These are phyloP conservation scores for Saturnispora bothae DNA, from an alignment of 805 yeast species.

Conservation along the genomic window DNA sequence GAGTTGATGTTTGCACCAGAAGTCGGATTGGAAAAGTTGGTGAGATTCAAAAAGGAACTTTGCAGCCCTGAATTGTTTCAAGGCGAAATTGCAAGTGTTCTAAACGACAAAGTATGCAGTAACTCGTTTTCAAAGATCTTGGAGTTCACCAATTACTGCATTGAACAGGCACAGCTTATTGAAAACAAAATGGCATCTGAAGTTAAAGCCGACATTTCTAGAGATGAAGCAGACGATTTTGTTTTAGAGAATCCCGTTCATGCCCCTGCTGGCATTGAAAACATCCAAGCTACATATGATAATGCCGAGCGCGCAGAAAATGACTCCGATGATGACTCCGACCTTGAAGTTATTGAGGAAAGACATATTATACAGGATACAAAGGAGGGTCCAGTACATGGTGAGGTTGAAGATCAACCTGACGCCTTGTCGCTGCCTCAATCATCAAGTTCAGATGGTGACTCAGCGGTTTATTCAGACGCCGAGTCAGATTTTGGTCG, in stretches of 20 bases:
- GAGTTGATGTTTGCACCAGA: slow-evolving; percentile 35
- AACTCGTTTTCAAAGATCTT: slow-evolving; percentile 4
- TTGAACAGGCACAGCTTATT: slow-evolving; percentile 10
- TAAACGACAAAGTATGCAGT: slow-evolving; percentile 10
- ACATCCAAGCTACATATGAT: too few relatives aligned
- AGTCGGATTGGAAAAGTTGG: slow-evolving; percentile 15
- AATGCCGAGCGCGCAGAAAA: slow-evolving; percentile 12
- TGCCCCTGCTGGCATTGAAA: too few relatives aligned
- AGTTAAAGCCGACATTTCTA: too few relatives aligned
- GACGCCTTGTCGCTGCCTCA: too few relatives aligned
- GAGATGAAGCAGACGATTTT: too few relatives aligned
- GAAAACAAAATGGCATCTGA: slow-evolving; percentile 7
- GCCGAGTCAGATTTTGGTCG: too few relatives aligned
- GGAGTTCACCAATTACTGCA: slow-evolving; percentile 18
- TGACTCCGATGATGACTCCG: slow-evolving; percentile 3
- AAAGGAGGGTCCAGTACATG: too few relatives aligned
- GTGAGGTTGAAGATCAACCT: slow-evolving; percentile 11
- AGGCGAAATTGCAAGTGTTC: slow-evolving; percentile 20
- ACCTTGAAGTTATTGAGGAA: neutral
- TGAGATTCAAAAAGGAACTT: slow-evolving; percentile 17
- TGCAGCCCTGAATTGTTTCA: slow-evolving; percentile 18
- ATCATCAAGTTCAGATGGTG: too few relatives aligned
- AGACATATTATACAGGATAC: too few relatives aligned
- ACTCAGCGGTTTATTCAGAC: too few relatives aligned
- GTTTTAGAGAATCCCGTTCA: too few relatives aligned